Conservation (phyloP, 2,329 filamentous ascomycete species). For the Fusarium papillatum region DNA sequence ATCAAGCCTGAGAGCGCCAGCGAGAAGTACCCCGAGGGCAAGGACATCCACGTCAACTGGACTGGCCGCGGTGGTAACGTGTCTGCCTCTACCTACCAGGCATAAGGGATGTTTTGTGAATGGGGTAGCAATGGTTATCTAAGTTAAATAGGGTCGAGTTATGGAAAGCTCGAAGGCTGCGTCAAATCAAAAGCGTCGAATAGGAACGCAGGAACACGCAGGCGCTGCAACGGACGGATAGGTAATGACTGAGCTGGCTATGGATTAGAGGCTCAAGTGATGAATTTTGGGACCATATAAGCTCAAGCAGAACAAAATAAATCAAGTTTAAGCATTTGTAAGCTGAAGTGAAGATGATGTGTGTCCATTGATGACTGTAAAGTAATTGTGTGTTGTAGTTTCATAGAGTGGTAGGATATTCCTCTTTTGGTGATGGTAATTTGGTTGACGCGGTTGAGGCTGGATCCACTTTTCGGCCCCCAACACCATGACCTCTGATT, state of each 20-base stretch:
- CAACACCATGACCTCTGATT: conserved; percentile 36
- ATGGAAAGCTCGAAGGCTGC: conserved; percentile 36
- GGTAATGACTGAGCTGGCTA: conserved; percentile 42
- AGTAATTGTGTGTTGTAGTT: not conserved
- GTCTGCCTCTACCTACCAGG: conserved; percentile 97
- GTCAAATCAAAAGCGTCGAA: conserved; percentile 37
- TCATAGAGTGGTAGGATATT: not conserved
- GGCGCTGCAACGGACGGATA: conserved; percentile 43
- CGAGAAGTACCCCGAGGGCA: conserved; percentile 84
- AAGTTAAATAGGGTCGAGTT: conserved; percentile 39
- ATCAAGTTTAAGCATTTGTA: not conserved
- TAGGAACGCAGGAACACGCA: conserved; percentile 38
- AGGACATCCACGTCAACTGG: conserved; percentile 99
- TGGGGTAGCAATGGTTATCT: conserved; percentile 25
- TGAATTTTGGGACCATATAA: conserved; percentile 29
- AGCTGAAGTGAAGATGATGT: not conserved
- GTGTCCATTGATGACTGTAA: not conserved
- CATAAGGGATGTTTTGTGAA: conserved; percentile 67
- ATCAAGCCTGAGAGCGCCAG: conserved; percentile 86
- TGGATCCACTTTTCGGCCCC: conserved; percentile 33
- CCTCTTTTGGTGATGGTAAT: not conserved
- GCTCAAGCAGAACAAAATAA: conserved; percentile 27
- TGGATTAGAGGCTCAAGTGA: conserved; percentile 44
- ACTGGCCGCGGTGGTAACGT: conserved; percentile 98
- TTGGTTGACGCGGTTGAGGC: conserved; percentile 2